These are phyloP conservation scores for Suillus tomentosus DNA, from an alignment of 768 basidiomycete genomes.

Conservation along the genomic window DNA sequence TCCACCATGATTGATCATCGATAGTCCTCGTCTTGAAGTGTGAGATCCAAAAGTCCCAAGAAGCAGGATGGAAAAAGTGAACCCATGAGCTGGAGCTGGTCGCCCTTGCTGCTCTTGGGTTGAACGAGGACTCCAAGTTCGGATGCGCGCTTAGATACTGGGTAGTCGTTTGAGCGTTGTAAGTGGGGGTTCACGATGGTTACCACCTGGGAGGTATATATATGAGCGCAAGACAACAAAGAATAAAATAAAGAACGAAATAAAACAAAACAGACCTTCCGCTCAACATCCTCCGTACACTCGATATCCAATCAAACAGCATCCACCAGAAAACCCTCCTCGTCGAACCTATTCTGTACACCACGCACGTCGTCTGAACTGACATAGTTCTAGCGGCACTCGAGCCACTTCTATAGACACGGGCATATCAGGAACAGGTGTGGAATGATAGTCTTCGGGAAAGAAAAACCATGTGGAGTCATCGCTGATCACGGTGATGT, in stretches of 20 bases:
- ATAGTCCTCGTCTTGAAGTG: too few relatives aligned
- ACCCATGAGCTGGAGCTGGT: too few relatives aligned
- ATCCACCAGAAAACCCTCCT: slow-evolving; percentile 92
- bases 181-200: slow-evolving; percentile 96
- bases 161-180: slow-evolving; percentile 78
- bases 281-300: slow-evolving; percentile 79
- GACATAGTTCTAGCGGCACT: slow-evolving; percentile 98
- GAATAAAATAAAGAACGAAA: neutral
- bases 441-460: too few relatives aligned
- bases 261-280: slow-evolving; percentile 62
- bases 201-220: slow-evolving; percentile 70
- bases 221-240: neutral
- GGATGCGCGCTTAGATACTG: slow-evolving; percentile 60
- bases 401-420: too few relatives aligned
- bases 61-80: too few relatives aligned
- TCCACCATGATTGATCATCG: too few relatives aligned
- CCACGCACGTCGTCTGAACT: slow-evolving; percentile 76
- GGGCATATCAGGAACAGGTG: too few relatives aligned
- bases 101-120: too few relatives aligned
- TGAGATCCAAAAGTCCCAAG: too few relatives aligned
- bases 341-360: slow-evolving; percentile 67
- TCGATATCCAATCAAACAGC: slow-evolving; percentile 98
- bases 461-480: too few relatives aligned
- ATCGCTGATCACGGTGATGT: too few relatives aligned
- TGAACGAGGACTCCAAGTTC: too few relatives aligned